A percentile compares a stretch with the other conserved stretches of the same genome.
Conservation (phyloP, 1,284 basidiomycete species). For the Rhodotorula glutinis region DNA sequence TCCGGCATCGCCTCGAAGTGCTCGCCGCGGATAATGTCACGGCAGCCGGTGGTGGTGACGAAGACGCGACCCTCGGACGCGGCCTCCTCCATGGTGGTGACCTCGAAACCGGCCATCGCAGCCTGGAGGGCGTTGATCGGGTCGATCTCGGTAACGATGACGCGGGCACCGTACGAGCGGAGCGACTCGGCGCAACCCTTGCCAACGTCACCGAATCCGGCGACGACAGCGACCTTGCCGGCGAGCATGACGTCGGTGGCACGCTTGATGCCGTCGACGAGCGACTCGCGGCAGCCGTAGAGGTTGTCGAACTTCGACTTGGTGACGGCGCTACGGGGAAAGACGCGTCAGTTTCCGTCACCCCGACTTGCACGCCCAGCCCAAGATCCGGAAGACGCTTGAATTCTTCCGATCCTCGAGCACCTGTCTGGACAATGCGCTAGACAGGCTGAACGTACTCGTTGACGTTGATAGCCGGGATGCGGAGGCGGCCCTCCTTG, state of each 20-base stretch:
- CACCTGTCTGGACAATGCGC: too few species aligned
- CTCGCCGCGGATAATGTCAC: conserved; percentile 91
- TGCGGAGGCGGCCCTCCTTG: conserved; percentile 92
- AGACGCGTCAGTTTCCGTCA: not conserved
- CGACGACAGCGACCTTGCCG: conserved; percentile 97
- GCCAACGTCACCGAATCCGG: conserved; percentile 98
- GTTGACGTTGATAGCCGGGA: conserved; percentile 99
- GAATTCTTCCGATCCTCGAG: too few species aligned
- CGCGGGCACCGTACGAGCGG: conserved; percentile 92
- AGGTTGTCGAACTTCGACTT: conserved; percentile 92
- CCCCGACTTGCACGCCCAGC: too few species aligned
- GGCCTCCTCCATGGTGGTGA: conserved; percentile 97
- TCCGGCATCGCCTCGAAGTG: conserved; percentile 96
- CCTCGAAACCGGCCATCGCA: conserved; percentile 99
- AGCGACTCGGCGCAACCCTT: conserved; percentile 99
- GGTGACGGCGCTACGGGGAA: conserved; percentile 68
- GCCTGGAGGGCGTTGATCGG: conserved; percentile 99
- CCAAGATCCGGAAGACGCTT: too few species aligned
- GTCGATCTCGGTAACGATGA: conserved; percentile 96
- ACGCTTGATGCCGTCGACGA: conserved; percentile 99
- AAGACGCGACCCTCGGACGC: conserved; percentile 86
- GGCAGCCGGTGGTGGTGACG: conserved; percentile 97
- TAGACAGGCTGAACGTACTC: conserved; percentile 45
- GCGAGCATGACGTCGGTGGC: conserved; percentile 99
- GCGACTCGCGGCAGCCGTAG: conserved; percentile 98